These are phyloP conservation scores for Fraxinus floribunda DNA, from an alignment of 305 asterid species.

Conservation along the genomic window DNA sequence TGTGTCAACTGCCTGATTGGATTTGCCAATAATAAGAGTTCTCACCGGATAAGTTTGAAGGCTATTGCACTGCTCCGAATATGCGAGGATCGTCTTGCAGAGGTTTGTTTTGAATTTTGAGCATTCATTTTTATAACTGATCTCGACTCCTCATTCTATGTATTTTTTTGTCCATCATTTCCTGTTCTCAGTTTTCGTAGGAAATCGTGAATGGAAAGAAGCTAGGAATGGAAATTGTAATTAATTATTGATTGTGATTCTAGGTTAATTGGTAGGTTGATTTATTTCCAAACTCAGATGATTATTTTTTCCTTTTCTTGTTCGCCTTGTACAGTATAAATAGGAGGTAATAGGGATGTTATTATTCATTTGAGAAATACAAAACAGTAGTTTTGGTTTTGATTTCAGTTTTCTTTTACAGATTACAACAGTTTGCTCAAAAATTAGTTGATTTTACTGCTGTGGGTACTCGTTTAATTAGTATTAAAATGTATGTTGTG, in stretches of 20 bases:
- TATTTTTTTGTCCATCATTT: background rate
- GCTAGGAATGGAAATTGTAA: background rate
- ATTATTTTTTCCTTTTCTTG: background rate
- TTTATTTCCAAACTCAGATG: background rate
- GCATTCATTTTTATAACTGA: constrained; percentile 1
- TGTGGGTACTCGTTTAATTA: background rate
- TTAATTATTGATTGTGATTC: background rate
- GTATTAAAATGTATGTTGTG: background rate
- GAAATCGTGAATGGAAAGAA: background rate
- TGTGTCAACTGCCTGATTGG: constrained; percentile 99
- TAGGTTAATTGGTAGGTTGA: background rate
- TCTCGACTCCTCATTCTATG: constrained; percentile 13
- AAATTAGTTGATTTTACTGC: background rate
- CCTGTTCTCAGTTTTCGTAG: constrained; percentile 14
- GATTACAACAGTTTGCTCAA: background rate
- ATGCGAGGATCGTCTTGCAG: constrained; percentile 99
- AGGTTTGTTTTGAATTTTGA: constrained; percentile 53
- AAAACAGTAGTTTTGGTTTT: background rate
- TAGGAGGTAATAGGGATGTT: background rate
- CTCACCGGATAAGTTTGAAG: constrained; percentile 96
- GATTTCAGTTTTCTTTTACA: background rate
- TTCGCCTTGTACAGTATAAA: background rate
- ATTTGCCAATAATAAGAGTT: constrained; percentile 92
- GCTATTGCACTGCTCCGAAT: constrained; percentile 99
- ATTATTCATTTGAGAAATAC: background rate